phyloP scores from a whole-genome alignment of 768 basidiomycete species.

The Agaricus blazei region DNA sequence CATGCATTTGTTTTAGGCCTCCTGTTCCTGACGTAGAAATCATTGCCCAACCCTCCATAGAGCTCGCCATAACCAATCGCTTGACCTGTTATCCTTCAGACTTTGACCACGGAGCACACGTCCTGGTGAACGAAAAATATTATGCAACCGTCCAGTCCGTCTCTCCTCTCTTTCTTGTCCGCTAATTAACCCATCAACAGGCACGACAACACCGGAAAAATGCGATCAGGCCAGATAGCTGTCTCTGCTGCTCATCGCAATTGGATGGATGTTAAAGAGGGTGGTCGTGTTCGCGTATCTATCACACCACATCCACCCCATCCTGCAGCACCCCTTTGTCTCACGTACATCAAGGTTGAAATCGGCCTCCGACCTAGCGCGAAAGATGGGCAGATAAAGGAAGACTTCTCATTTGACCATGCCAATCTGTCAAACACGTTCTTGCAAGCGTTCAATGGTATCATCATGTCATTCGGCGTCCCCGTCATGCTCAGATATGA shows the following conservation, averaged over 20 bases:
- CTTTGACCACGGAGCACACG: no score
- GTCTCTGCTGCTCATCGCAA: conserved; percentile 74
- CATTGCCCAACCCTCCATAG: no score
- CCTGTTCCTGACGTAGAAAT: no score
- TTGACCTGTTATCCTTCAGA: no score
- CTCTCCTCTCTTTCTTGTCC: background rate
- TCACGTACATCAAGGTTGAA: conserved; percentile 80
- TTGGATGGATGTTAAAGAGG: conserved; percentile 86
- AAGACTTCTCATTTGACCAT: conserved; percentile 21
- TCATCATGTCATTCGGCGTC: conserved; percentile 66
- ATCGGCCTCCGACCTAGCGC: conserved; percentile 43
- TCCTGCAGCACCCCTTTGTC: conserved; percentile 49
- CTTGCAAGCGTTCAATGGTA: conserved; percentile 65
- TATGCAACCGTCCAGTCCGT: conserved; percentile 64
- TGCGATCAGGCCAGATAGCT: conserved; percentile 69
- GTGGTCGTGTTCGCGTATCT: conserved; percentile 73
- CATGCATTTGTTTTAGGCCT: no score
- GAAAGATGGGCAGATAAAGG: no score
- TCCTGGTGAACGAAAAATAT: no score
- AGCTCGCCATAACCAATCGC: no score
- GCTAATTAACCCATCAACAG: conserved; percentile 29
- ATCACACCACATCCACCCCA: conserved; percentile 50
- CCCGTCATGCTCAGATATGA: conserved; percentile 83
- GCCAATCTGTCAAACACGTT: conserved; percentile 75
- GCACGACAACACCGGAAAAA: conserved; percentile 70